These are phyloP conservation scores for Amylocarpus encephaloides DNA, from an alignment of 2,329 filamentous ascomycete genomes.

Conservation along the genomic window DNA sequence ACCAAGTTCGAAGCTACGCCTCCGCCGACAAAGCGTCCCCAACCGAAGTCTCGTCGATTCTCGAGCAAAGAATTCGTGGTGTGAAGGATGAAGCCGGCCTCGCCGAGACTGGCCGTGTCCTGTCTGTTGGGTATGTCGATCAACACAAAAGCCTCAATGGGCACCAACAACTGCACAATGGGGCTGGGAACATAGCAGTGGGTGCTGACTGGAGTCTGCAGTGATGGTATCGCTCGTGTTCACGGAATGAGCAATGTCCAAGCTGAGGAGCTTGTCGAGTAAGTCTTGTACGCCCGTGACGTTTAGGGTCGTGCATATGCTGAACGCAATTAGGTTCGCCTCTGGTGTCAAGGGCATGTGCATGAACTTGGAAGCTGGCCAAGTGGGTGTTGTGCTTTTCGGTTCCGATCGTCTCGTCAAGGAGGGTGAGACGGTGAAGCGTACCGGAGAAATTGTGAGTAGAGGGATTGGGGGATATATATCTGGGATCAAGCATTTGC, in stretches of 20 bases:
- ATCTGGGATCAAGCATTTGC: constrained; percentile 6
- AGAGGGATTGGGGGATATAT: constrained; percentile 25
- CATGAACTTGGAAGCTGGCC: constrained; percentile 99
- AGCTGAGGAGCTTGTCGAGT: constrained; percentile 99
- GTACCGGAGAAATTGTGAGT: constrained; percentile 97
- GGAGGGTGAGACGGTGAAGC: constrained; percentile 99
- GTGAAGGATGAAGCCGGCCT: constrained; percentile 94
- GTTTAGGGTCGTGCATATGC: constrained; percentile 10
- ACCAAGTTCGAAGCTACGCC: constrained; percentile 81
- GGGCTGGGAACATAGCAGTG: background rate
- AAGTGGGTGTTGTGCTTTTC: constrained; percentile 99
- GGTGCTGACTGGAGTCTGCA: constrained; percentile 36
- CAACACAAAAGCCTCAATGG: constrained; percentile 10
- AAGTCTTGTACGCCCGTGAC: constrained; percentile 42
- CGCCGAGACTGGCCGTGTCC: constrained; percentile 96
- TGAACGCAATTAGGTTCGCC: constrained; percentile 65
- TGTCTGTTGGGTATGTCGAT: constrained; percentile 89
- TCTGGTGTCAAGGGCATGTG: constrained; percentile 99
- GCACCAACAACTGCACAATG: constrained; percentile 15
- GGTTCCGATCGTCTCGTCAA: constrained; percentile 99
- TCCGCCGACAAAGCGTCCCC: constrained; percentile 89
- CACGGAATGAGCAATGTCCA: constrained; percentile 99
- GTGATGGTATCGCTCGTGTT: constrained; percentile 99
- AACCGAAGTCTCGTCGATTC: constrained; percentile 98
- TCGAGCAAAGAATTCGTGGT: constrained; percentile 98